Conservation (phyloP, 139 green algal species). For the Volvox reticuliferus region DNA sequence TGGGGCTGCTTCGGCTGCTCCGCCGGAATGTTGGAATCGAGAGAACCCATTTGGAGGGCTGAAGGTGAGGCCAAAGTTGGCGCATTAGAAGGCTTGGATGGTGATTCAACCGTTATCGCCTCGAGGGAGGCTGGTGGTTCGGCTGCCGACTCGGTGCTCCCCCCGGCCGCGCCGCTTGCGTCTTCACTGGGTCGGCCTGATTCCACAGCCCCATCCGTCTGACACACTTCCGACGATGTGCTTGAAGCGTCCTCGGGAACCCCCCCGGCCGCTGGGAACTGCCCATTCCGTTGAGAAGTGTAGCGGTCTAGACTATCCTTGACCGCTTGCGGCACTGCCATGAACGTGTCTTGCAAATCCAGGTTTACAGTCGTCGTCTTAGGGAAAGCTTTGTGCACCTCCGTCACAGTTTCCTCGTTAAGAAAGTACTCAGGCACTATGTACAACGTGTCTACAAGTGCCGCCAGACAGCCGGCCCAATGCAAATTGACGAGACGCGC, state of each 20-base stretch:
- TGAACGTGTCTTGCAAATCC: constrained; percentile 49
- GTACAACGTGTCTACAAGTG: constrained; percentile 36
- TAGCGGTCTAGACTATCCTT: constrained; percentile 43
- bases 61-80: too few relatives aligned
- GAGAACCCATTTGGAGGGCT: too few relatives aligned
- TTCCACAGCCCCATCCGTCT: not conserved
- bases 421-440: constrained; percentile 41
- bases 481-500: constrained; percentile 3
- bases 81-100: too few relatives aligned
- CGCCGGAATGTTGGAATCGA: too few relatives aligned
- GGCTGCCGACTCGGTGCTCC: not conserved
- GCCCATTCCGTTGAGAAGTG: not conserved
- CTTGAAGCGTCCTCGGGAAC: not conserved
- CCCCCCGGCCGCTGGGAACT: not conserved
- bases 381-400: constrained; percentile 5
- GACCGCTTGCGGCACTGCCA: constrained; percentile 8
- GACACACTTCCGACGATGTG: not conserved
- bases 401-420: not conserved
- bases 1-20: too few relatives aligned
- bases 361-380: constrained; percentile 33
- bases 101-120: too few relatives aligned
- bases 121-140: too few relatives aligned
- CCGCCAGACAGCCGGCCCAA: constrained; percentile 19
- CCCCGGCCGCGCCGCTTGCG: not conserved
- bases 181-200: not conserved